Evolutionary conservation across 2,329 filamentous ascomycete genomes (phyloP), one percentile per base, ranked within the genome.

Genomic region (Hymenoscyphus occultus): DNA sequence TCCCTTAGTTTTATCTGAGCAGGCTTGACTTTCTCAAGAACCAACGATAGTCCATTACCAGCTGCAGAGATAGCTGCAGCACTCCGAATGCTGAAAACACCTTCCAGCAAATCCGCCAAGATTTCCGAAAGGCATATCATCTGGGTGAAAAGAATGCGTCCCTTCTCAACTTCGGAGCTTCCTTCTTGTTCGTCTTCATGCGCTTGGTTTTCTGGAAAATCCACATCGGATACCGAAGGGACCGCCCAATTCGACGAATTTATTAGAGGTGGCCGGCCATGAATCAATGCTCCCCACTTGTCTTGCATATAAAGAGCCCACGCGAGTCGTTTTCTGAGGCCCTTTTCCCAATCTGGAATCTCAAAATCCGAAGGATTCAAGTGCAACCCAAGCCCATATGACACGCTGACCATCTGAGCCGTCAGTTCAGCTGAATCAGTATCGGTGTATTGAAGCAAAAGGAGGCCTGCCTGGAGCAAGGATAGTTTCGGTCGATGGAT

Each of bases 241-340:
- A 87, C 80, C 31, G 81, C 81, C 86, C 86, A 88, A 69, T 86
- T 84, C 7, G 78, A 78, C 2, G 78, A 75, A 5, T 78, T 78
- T 31, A 87, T 83, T 61, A 86, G 81, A 31, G 82, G 83, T 12
- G 84, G 84, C 32, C 85, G 78, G 7, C 86, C 85, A 68, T 85
- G 82, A 35, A 84, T 81, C 45, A 86, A 77, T 2, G 83, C 80
- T 2, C 83, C 81, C 85, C 83, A 88, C 70, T 84, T 86, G 68
- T 90, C 87, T 71, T 89, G 86, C 80, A 88, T 86, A 67, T 83
- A 89, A 0, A 88, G 74, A 1, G 83, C 86, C 87, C 87, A 90
- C 0, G 84, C 86, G 0, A 90, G 76, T 14, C 87, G 78, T 70
- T 85, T 84, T 14, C 87, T 78, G 19, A 89, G 76, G 0, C 86